Conservation (phyloP, 192 early-diverging fungal species). For the Glomus cerebriforme region DNA sequence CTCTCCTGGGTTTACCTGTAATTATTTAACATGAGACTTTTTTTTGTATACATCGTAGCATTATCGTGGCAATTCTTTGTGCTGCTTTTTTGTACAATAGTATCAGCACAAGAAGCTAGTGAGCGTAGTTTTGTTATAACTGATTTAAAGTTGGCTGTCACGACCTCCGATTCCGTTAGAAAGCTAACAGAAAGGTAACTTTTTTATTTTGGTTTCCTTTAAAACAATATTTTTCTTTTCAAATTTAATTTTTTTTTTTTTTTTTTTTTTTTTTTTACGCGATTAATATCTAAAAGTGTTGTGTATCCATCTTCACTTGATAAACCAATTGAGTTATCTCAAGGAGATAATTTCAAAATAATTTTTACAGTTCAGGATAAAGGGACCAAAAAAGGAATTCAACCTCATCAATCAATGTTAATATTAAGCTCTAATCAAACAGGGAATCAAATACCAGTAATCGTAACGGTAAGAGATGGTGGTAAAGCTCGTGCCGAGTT, state of each 20-base stretch:
- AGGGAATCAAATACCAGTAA: conserved; percentile 1
- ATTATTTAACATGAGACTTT: not conserved
- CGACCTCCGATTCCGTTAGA: not conserved
- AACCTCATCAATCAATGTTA: conserved; percentile 36
- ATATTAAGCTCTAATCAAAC: conserved; percentile 27
- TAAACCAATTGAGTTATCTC: not conserved
- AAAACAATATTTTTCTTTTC: too few species aligned
- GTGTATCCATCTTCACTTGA: conserved; percentile 19
- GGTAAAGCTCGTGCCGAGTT: conserved; percentile 33
- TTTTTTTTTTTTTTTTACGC: too few species aligned
- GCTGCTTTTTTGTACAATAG: not conserved
- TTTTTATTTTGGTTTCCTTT: too few species aligned
- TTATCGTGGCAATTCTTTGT: not conserved
- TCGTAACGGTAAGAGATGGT: conserved; percentile 26
- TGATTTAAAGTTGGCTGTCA: not conserved
- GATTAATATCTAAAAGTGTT: not conserved
- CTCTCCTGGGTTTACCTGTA: not conserved
- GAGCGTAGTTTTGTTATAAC: not conserved
- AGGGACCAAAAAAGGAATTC: not conserved
- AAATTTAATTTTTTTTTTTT: too few species aligned
- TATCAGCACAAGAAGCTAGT: not conserved
- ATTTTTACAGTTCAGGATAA: conserved; percentile 20
- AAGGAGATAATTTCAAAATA: conserved; percentile 28
- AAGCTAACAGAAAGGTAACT: not conserved
- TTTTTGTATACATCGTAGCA: not conserved